Evolutionary conservation across 768 basidiomycete species (phyloP), one percentile per base, ranked within the genome.

Genomic region (Naematelia encephala): DNA sequence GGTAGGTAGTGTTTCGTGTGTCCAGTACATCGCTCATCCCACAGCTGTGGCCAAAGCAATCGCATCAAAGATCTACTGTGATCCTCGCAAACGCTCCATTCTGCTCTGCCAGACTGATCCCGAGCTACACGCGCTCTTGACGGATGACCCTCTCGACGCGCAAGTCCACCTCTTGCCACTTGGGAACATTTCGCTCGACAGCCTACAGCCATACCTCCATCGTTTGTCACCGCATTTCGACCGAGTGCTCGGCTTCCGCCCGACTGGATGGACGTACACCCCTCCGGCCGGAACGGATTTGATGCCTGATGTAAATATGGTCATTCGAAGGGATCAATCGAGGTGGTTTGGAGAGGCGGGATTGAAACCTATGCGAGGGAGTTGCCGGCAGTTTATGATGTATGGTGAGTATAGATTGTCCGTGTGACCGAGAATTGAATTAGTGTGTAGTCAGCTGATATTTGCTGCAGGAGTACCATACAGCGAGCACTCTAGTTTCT

Each of bases 401-500:
- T 90, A 86, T 69, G 88, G 89, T 53, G 86, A 90, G 55, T 88
- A 10, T 19, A 29, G 8, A 3, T 10, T n/a, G 10, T 34, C 16
- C 19, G 4, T 52, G 14, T 16, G 16, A 30, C 3, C 43, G 16
- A 50, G 11, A 11, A 27, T 16, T 13, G n/a, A n/a, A 44, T 45
- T 48, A 26, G 22, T 29, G 22, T 16, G 8, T 39, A 39, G 8
- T 8, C 34, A 39, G 43, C 56, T 59, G 52, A 56, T 49, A 5
- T 39, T 23, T n/a, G 52, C n/a, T n/a, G 25, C 39, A 71, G 71
- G 69, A 30, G 79, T 81, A 2, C 80, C 80, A 4, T 98, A 98
- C 73, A 97, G 92, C 4, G 96, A 98, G 73, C 94, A 98, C 75
- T 91, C 89, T 28, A 91, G 89, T 29, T 97, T 97, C 78, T 90